A percentile compares a stretch with the other conserved stretches of the same genome.
phyloP scores from a whole-genome alignment of 2,329 filamentous ascomycete genomes.

The Ceratocystis diversiconidia region DNA sequence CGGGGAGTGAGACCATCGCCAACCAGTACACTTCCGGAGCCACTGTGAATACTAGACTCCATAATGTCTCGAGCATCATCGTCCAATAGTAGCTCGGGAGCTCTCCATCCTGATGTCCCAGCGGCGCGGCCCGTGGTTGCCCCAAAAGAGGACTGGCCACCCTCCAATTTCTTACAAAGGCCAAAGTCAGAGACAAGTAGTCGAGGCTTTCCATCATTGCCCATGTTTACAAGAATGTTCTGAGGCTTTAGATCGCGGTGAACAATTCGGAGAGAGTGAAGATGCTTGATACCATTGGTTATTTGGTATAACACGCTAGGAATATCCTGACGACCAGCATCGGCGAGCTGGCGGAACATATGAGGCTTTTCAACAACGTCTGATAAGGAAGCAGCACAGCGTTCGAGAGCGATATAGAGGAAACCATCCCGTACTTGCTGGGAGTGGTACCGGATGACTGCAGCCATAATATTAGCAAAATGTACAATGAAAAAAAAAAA shows the following conservation, averaged over 20 bases:
- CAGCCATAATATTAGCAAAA: conserved; percentile 21
- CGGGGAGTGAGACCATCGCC: conserved; percentile 34
- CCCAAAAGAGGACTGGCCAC: conserved; percentile 84
- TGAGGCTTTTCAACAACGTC: conserved; percentile 72
- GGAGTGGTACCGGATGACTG: conserved; percentile 88
- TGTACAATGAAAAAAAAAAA: neutral
- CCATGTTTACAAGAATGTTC: conserved; percentile 78
- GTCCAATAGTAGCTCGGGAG: conserved; percentile 78
- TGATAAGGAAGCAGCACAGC: conserved; percentile 84
- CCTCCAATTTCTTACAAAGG: conserved; percentile 90
- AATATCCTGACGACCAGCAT: conserved; percentile 59
- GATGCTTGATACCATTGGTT: conserved; percentile 71
- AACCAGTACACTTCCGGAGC: conserved; percentile 44
- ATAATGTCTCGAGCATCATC: conserved; percentile 43
- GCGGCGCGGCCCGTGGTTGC: conserved; percentile 88
- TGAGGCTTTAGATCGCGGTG: conserved; percentile 96
- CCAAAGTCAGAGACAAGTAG: conserved; percentile 95
- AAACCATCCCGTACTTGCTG: conserved; percentile 82
- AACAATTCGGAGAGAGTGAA: conserved; percentile 86
- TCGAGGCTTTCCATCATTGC: conserved; percentile 56
- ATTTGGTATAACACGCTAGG: conserved; percentile 77
- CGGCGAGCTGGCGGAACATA: conserved; percentile 52
- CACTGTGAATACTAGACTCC: conserved; percentile 28
- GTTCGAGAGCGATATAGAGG: conserved; percentile 87
- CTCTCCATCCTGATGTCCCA: conserved; percentile 91